phyloP scores from a whole-genome alignment of 2,329 filamentous ascomycete genomes.

The Daldinia sp. region DNA sequence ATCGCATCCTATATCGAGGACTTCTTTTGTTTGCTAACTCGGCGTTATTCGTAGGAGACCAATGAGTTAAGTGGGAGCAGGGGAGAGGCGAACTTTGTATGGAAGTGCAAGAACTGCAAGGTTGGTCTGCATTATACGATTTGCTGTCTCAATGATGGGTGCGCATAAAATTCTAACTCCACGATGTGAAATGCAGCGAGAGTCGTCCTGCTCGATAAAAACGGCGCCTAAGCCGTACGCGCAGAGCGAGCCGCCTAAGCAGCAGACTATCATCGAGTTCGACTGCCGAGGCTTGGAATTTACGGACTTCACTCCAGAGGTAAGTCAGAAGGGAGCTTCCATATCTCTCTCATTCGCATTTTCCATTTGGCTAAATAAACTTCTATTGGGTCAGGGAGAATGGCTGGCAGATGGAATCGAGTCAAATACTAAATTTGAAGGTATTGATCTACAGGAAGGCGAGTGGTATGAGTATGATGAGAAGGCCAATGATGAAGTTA shows the following conservation, averaged over 20 bases:
- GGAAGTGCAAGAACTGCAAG: constrained; percentile 99
- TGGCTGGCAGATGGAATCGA: constrained; percentile 89
- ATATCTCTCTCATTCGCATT: neutral
- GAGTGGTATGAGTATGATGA: constrained; percentile 99
- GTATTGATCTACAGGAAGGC: constrained; percentile 85
- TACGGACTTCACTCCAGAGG: constrained; percentile 88
- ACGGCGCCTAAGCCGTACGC: constrained; percentile 78
- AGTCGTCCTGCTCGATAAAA: constrained; percentile 88
- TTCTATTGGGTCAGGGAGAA: constrained; percentile 72
- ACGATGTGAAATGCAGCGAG: constrained; percentile 65
- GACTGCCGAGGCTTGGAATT: constrained; percentile 97
- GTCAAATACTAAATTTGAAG: constrained; percentile 82
- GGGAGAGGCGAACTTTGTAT: constrained; percentile 99
- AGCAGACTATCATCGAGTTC: constrained; percentile 85
- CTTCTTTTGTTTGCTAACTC: neutral
- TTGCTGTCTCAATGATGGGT: neutral
- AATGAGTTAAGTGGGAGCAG: constrained; percentile 93
- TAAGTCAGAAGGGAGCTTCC: constrained; percentile 54
- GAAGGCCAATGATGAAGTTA: constrained; percentile 90
- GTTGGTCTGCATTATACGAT: constrained; percentile 59
- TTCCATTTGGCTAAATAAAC: constrained; percentile 11
- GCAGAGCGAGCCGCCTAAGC: constrained; percentile 77
- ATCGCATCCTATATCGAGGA: neutral
- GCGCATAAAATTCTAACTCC: constrained; percentile 12
- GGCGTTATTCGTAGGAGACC: constrained; percentile 70